A percentile compares a stretch with the other conserved stretches of the same genome.
phyloP scores from a whole-genome alignment of 2,329 filamentous ascomycete species.

The Neopestalotiopsis sp. region DNA sequence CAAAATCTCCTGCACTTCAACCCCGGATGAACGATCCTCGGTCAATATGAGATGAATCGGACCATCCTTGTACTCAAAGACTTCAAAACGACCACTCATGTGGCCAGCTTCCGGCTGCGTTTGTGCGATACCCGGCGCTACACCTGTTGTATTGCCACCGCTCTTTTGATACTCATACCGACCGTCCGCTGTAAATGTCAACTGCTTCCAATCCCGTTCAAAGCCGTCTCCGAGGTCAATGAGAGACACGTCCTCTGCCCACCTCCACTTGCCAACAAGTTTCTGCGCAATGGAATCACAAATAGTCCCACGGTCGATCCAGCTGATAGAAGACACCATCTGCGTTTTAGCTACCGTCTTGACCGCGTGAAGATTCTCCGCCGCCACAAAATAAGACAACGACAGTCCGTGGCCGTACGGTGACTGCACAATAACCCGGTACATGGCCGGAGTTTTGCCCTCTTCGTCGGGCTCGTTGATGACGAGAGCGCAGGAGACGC shows the following conservation, averaged over 20 bases:
- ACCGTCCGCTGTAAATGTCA: conserved; percentile 2
- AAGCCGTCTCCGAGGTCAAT: neutral
- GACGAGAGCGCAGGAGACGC: neutral
- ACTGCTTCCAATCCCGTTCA: neutral
- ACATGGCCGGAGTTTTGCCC: neutral
- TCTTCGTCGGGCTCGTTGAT: neutral
- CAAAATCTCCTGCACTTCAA: neutral
- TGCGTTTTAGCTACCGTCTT: neutral
- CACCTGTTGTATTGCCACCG: neutral
- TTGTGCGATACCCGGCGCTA: neutral
- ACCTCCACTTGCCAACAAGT: conserved; percentile 10
- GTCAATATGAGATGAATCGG: conserved; percentile 2
- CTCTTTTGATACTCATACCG: neutral
- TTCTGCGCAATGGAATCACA: neutral
- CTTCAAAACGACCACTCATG: neutral
- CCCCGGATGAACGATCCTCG: neutral
- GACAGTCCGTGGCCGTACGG: conserved; percentile 7
- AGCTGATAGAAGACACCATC: conserved; percentile 10
- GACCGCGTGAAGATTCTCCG: neutral
- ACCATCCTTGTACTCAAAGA: neutral
- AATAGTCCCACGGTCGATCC: neutral
- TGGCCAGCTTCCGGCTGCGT: neutral
- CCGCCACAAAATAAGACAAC: neutral
- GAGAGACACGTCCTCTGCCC: neutral
- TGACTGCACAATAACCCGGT: neutral